Evolutionary conservation across 2,329 filamentous ascomycete genomes (phyloP), one percentile per base, ranked within the genome.

Genomic region (Arthrobotrys iridis): DNA sequence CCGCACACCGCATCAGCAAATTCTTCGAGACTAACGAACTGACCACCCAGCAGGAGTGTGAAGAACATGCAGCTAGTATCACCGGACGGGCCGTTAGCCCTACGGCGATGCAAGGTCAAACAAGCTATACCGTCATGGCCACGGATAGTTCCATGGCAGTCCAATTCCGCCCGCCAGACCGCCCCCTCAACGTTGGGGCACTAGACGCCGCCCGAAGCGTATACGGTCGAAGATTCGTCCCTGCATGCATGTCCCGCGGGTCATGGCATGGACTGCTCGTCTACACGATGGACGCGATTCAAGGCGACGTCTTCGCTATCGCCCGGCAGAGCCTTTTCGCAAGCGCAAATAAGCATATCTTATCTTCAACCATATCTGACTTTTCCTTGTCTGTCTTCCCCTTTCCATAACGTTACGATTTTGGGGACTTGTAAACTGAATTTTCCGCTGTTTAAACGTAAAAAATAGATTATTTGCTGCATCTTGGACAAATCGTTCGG

Each of bases 21-120:
- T 55, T 55, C 30, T 55, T 55, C 30, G 50, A 55, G 18, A 55
- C 18, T 10, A 55, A 55, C 50, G 50, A 55, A 37, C 15, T 55
- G 0, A 55, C 50, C 18, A 55, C 50, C 15, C 50, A 55, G 24
- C 50, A 55, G 30, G 50, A 55, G 18, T 55, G 50, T 11, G 30
- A 55, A 15, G 50, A 55, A 22, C 50, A 55, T 24, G 50, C 50
- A 20, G 30, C 30, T 5, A 8, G 7, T 10, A 35, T 55, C 33
- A 10, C 50, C 15, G 50, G 15, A 10, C 28, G 24, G 18, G 15
- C 28, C 30, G 50, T 55, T 20, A 55, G 30, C 8, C 50, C 50
- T n/a, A 55, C 50, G 8, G 7, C 50, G 8, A 11, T 55, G 4
- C 50, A 55, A 55, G 50, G 50, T 3, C 50, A 55, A 22, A 37